Percentiles rank a stretch among this genome's conserved stretches.
These are phyloP conservation scores for Thalassiosira profunda DNA, from an alignment of 108 stramenopile genomes.

Conservation along the genomic window DNA sequence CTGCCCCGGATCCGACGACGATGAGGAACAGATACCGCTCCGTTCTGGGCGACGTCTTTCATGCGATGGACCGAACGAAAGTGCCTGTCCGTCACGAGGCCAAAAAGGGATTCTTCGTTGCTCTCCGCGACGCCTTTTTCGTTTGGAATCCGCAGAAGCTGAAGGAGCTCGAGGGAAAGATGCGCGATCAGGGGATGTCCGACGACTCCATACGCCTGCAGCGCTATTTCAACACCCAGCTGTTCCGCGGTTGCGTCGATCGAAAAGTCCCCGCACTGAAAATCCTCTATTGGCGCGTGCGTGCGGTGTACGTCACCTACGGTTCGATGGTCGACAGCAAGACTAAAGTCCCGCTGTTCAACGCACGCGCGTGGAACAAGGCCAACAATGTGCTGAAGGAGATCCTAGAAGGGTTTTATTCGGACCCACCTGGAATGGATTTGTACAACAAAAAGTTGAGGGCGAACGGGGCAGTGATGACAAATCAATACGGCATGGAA, in stretches of 20 bases:
- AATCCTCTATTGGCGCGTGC: slow-evolving; percentile 2
- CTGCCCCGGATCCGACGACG: slow-evolving; percentile 8
- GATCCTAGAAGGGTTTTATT: slow-evolving; percentile 28
- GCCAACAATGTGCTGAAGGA: slow-evolving; percentile 43
- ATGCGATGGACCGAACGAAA: slow-evolving; percentile 15
- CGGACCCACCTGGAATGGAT: slow-evolving; percentile 35
- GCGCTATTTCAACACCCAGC: background rate
- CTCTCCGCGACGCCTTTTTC: background rate
- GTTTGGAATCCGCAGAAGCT: background rate
- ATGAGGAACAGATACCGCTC: slow-evolving; percentile 9
- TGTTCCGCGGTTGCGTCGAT: background rate
- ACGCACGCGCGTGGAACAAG: slow-evolving; percentile 34
- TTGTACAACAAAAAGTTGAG: slow-evolving; percentile 19
- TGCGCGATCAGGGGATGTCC: background rate
- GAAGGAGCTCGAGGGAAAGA: background rate
- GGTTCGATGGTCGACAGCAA: slow-evolving; percentile 18
- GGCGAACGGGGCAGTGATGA: slow-evolving; percentile 7
- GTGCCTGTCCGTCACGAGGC: background rate
- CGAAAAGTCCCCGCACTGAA: background rate
- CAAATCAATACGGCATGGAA: slow-evolving; percentile 11
- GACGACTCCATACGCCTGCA: background rate
- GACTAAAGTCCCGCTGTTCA: slow-evolving; percentile 34
- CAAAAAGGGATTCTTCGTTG: slow-evolving; percentile 9
- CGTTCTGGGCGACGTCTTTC: slow-evolving; percentile 29
- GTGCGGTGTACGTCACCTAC: slow-evolving; percentile 38